Evolutionary conservation across 2,329 filamentous ascomycete species (phyloP), one percentile per base, ranked within the genome.

Genomic region (Hypoxylon sp.): DNA sequence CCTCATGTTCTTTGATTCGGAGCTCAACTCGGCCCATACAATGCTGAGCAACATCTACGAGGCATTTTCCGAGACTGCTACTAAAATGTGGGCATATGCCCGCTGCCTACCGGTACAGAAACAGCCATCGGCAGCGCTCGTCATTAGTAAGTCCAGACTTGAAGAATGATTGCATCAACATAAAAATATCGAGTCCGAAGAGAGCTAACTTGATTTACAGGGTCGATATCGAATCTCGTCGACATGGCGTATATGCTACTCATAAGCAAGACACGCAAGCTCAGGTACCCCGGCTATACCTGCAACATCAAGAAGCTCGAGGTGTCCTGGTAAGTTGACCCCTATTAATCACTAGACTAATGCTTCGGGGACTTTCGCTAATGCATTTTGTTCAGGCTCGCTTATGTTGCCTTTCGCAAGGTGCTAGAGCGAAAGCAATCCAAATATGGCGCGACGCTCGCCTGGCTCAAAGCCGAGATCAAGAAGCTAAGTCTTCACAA

Each of bases 1-100:
- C 74, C 84, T 89, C 54, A 94, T 97, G 89, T 92, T 93, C 78
- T 91, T 93, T 74, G 93, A 97, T 78, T 92, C 92, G 3, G 80
- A 85, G 2, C 90, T 95, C 82, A 98, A 98, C 81, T 87, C 89
- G 2, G 77, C 86, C 6, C 72, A 78, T 3, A 92, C 90, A 0
- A 91, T 96, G 11, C 83, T 95, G 3, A 79, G 81, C n/a, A 97
- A 96, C 73, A 82, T 98, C 2, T 88, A 91, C 74, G 85, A 86
- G n/a, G 89, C 89, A 32, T 95, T 98, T 74, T 75, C 83, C 17
- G 93, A 97, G 78, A 90, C 92, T 6, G 94, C 93, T 7, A 89
- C 88, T 81, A 97, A 95, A 81, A 87, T 88, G 82, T 89, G 86
- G 85, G 86, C 86, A 0, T 91, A 91, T 71, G 77, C 82, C 6